Conservation (phyloP, 2,329 filamentous ascomycete species). For the Graphilbum sp. region DNA sequence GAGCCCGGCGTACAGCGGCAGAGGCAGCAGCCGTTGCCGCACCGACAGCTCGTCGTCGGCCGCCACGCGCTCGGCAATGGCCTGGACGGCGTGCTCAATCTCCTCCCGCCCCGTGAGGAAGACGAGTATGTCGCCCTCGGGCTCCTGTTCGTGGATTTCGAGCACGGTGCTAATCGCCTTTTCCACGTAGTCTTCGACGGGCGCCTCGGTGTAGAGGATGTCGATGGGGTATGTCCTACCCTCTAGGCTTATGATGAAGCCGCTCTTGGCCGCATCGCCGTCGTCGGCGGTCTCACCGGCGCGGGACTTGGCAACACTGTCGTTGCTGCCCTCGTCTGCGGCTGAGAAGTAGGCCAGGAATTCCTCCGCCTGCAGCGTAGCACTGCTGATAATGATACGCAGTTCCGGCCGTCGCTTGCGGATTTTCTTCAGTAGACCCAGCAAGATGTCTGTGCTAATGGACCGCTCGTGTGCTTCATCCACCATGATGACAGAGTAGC, state of each 20-base stretch:
- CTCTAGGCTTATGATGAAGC: conserved; percentile 67
- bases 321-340: conserved; percentile 15
- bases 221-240: conserved; percentile 83
- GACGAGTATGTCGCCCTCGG: conserved; percentile 71
- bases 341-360: conserved; percentile 63
- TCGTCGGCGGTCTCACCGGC: conserved; percentile 9
- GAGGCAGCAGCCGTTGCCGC: conserved; percentile 36
- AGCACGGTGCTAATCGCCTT: conserved; percentile 69
- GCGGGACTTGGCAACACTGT: neutral
- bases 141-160: conserved; percentile 70
- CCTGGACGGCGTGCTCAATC: conserved; percentile 69
- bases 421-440: conserved; percentile 87
- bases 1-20: conserved; percentile 81
- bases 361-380: conserved; percentile 77
- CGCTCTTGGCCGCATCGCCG: conserved; percentile 16
- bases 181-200: conserved; percentile 76
- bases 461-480: conserved; percentile 94
- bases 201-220: conserved; percentile 59
- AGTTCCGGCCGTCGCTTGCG: conserved; percentile 62
- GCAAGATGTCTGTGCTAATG: conserved; percentile 76
- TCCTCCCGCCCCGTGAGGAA: conserved; percentile 90
- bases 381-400: conserved; percentile 81
- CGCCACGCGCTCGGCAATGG: conserved; percentile 55
- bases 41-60: conserved; percentile 37
- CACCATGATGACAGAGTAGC: conserved; percentile 94